Evolutionary conservation across 75 land plant species (phyloP).

Genomic region (Pinus albicaulis): DNA sequence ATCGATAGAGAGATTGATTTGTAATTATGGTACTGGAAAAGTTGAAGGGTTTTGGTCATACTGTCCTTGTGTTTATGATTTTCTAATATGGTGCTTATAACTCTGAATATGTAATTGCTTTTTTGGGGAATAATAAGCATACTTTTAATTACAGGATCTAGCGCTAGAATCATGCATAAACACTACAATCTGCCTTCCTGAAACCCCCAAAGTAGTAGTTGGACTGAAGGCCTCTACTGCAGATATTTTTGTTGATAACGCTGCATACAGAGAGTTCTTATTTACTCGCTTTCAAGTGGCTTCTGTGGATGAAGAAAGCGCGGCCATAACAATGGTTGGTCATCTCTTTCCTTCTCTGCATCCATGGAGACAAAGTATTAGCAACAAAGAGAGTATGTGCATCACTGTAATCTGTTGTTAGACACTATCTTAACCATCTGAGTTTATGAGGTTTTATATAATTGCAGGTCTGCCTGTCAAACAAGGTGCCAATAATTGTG

Average conservation of each 20-base stretch:
- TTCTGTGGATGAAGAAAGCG: slow-evolving; percentile 29
- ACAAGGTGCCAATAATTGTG: slow-evolving; percentile 23
- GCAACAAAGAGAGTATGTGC: not conserved
- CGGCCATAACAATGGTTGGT: slow-evolving; percentile 28
- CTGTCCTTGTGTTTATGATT: slow-evolving; percentile 41
- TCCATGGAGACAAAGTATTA: not conserved
- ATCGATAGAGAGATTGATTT: not conserved
- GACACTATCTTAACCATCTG: not conserved
- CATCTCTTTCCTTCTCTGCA: not conserved
- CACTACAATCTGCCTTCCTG: slow-evolving; percentile 14
- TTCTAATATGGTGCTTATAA: slow-evolving; percentile 45
- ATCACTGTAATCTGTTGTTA: not conserved
- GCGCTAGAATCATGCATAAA: slow-evolving; percentile 3
- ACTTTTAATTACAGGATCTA: slow-evolving; percentile 18
- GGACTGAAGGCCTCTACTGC: slow-evolving; percentile 24
- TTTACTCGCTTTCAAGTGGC: slow-evolving; percentile 18
- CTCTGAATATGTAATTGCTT: slow-evolving; percentile 53
- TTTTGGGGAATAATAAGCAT: slow-evolving; percentile 41
- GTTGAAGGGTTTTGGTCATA: slow-evolving; percentile 31
- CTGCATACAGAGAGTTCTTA: slow-evolving; percentile 30
- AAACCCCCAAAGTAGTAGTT: slow-evolving; percentile 16
- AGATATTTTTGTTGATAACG: slow-evolving; percentile 35
- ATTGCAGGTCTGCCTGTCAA: slow-evolving; percentile 27
- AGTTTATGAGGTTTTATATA: not conserved
- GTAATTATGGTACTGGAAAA: slow-evolving; percentile 21